phyloP scores from a whole-genome alignment of 2,329 filamentous ascomycete species.

The Hortaea sp. region DNA sequence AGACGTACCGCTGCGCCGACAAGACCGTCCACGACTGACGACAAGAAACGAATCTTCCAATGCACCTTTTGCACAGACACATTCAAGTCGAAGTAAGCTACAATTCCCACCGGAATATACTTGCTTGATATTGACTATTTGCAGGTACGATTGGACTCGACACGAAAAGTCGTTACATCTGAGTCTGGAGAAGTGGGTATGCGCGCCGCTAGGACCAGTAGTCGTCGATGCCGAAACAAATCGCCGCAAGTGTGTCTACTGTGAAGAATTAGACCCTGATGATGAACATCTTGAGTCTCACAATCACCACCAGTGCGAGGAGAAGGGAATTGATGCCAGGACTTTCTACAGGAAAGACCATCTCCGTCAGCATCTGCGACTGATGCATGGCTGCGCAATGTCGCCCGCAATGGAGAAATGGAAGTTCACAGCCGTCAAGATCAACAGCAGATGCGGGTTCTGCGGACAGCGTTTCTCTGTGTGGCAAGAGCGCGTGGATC shows the following conservation, averaged over 20 bases:
- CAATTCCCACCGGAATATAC: not conserved
- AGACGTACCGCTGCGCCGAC: constrained; percentile 24
- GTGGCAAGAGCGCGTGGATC: constrained; percentile 44
- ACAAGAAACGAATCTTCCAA: constrained; percentile 40
- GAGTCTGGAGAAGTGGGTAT: constrained; percentile 57
- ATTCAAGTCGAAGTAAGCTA: constrained; percentile 38
- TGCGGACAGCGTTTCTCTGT: constrained; percentile 37
- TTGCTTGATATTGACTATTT: not conserved
- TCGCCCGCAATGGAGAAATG: constrained; percentile 55
- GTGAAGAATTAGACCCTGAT: constrained; percentile 43
- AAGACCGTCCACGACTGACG: constrained; percentile 20
- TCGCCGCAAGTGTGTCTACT: constrained; percentile 49
- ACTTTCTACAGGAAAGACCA: constrained; percentile 56
- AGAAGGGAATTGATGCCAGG: constrained; percentile 53
- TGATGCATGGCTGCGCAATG: constrained; percentile 53
- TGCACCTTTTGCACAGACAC: constrained; percentile 50
- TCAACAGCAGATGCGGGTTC: constrained; percentile 47
- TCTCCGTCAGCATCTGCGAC: constrained; percentile 49
- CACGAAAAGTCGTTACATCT: constrained; percentile 57
- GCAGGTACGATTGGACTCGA: constrained; percentile 48
- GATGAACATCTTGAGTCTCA: constrained; percentile 49
- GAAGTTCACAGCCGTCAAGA: constrained; percentile 45
- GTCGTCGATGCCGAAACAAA: constrained; percentile 49
- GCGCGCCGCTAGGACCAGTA: constrained; percentile 45
- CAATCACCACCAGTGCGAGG: constrained; percentile 54